Evolutionary conservation across 441 rosid species (phyloP), one percentile per base, ranked within the genome.

Genomic region (Croton setiger): DNA sequence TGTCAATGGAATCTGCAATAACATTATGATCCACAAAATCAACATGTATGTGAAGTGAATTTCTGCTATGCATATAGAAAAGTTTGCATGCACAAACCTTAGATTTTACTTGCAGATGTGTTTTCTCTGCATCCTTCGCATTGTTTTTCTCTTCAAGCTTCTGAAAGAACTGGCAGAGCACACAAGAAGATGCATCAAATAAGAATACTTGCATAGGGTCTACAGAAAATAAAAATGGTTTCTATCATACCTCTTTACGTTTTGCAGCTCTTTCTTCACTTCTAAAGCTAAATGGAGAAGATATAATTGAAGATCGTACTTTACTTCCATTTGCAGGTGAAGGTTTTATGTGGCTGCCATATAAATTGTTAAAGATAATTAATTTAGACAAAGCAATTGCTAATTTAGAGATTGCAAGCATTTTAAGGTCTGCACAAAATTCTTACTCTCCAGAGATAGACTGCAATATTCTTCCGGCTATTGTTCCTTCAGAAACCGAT

Each of bases 201-300:
- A 5, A 18, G 4, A 27, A 45, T 49, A 70, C 71, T 63, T 69
- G 65, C 48, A 47, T 43, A 62, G 62, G 69, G 74, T n/a, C 6
- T 56, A 72, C 75, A 5, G 63, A 63, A 55, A 61, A 59, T 17
- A n/a, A 66, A 7, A 35, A 15, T 33, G 18, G 70, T 65, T 41
- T 56, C n/a, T 48, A 67, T 69, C 75, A 57, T 87, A 80, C 98
- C 98, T 89, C 95, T 78, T 80, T 95, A 78, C 93, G 80, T 81
- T 80, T 92, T 65, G 84, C 87, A 27, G 89, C 97, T 73, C 98
- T 83, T 82, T 89, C 96, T 71, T 83, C 97, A 55, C 91, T 89
- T 78, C 86, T 84, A 81, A 92, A 88, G 77, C 81, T 81, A 80
- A 89, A 95, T n/a, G 93, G 92, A 59, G 81, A 72, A 59, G 83